These are phyloP conservation scores for Clavariopsis aquatica DNA, from an alignment of 495 filamentous ascomycete species.

Conservation along the genomic window DNA sequence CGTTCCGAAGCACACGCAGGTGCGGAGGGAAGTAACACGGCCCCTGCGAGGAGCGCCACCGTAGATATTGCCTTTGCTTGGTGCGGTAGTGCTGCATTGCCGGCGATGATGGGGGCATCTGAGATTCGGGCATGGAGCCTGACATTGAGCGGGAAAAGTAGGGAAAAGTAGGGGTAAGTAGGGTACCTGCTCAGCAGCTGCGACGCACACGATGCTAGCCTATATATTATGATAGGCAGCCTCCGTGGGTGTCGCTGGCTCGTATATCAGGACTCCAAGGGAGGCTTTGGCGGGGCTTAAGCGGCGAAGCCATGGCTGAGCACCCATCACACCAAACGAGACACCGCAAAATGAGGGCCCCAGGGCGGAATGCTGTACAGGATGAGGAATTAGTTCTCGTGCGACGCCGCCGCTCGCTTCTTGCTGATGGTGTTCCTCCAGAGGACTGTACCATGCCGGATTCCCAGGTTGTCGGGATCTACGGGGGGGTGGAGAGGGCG, in stretches of 20 bases:
- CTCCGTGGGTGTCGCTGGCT: background rate
- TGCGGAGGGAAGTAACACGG: conserved; percentile 10
- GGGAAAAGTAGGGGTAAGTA: background rate
- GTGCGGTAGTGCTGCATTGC: conserved; percentile 27
- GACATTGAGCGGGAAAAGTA: conserved; percentile 1
- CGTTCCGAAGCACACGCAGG: conserved; percentile 12
- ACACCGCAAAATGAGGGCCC: background rate
- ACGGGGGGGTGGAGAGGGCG: too few species aligned
- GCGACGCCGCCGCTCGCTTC: background rate
- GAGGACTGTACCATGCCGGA: too few species aligned
- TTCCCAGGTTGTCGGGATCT: background rate
- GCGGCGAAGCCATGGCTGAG: background rate
- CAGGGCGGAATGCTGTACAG: conserved; percentile 7
- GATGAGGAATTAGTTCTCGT: background rate
- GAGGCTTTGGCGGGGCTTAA: background rate
- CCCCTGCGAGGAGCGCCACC: conserved; percentile 10
- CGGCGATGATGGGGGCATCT: background rate
- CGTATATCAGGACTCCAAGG: background rate
- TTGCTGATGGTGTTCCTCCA: background rate
- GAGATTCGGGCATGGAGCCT: background rate
- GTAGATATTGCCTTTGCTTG: conserved; percentile 18
- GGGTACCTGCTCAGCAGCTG: background rate
- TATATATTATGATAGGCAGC: background rate
- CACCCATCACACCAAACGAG: too few species aligned
- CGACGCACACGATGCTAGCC: background rate